Conservation (phyloP, 441 rosid species). For the Flueggea neowawraea region DNA sequence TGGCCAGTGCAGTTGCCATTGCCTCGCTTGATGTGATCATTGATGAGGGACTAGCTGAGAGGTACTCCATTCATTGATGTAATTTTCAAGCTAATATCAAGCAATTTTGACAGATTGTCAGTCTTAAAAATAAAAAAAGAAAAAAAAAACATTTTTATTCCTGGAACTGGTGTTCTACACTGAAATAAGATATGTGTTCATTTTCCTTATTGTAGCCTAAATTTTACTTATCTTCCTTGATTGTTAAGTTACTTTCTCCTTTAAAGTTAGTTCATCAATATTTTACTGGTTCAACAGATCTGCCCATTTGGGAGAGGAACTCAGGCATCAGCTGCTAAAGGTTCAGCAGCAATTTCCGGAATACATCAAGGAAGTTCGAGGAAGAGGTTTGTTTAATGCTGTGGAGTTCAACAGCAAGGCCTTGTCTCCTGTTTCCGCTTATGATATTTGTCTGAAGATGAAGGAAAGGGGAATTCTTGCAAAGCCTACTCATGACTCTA, state of each 20-base stretch:
- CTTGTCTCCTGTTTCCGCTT: constrained; percentile 78
- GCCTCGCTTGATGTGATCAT: constrained; percentile 76
- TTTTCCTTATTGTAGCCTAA: background rate
- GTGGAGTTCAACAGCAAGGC: constrained; percentile 63
- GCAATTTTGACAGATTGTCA: too few species aligned
- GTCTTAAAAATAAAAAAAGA: too few species aligned
- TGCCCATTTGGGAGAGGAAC: constrained; percentile 61
- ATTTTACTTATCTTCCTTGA: background rate
- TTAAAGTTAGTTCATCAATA: background rate
- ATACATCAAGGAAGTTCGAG: constrained; percentile 82
- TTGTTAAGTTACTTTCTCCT: background rate
- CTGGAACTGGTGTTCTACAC: background rate
- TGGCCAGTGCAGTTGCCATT: constrained; percentile 94
- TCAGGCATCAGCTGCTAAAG: constrained; percentile 52
- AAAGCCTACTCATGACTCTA: constrained; percentile 85
- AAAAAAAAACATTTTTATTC: too few species aligned
- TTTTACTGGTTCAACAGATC: constrained; percentile 40
- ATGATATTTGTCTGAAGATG: constrained; percentile 84
- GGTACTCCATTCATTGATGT: constrained; percentile 34
- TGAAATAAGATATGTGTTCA: background rate
- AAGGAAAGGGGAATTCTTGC: constrained; percentile 94
- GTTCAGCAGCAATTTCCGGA: constrained; percentile 64
- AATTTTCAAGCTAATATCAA: background rate
- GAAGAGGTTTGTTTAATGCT: constrained; percentile 92
- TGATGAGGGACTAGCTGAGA: constrained; percentile 76